phyloP scores from a whole-genome alignment of 2,329 filamentous ascomycete species.

The Neopestalotiopsis sp. region DNA sequence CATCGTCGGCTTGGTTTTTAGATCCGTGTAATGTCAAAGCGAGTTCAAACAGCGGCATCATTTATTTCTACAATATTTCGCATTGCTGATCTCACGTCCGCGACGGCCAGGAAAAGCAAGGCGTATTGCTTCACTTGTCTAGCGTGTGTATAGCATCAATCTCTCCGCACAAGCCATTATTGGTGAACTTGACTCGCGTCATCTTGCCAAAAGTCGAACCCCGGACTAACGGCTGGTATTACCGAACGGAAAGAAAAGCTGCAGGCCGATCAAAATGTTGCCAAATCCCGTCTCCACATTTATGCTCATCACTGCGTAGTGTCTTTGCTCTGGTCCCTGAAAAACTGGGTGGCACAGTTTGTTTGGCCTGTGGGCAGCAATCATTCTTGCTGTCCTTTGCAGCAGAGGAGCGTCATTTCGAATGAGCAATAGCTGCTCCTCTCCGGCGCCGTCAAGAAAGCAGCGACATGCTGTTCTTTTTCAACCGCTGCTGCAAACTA shows the following conservation, averaged over 20 bases:
- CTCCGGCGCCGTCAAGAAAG: background rate
- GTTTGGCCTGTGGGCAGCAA: background rate
- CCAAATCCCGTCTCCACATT: background rate
- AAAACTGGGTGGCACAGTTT: background rate
- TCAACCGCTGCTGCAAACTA: background rate
- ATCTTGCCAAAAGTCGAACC: background rate
- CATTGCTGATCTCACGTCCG: too few species aligned
- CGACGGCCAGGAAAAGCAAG: background rate
- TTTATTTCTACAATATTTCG: too few species aligned
- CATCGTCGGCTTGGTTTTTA: too few species aligned
- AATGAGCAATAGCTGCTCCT: too few species aligned
- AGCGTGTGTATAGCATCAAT: background rate
- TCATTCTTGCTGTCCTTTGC: background rate
- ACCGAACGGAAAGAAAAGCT: background rate
- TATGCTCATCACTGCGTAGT: background rate
- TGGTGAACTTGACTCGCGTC: background rate
- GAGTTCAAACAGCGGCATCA: too few species aligned
- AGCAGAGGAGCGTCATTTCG: too few species aligned
- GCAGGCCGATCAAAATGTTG: background rate
- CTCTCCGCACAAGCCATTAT: background rate
- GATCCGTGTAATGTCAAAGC: too few species aligned
- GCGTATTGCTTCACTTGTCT: background rate
- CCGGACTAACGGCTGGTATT: background rate
- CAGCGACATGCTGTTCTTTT: background rate
- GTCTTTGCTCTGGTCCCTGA: too few species aligned